These are phyloP conservation scores for Neurospora pannonica DNA, from an alignment of 495 filamentous ascomycete genomes.

Conservation along the genomic window DNA sequence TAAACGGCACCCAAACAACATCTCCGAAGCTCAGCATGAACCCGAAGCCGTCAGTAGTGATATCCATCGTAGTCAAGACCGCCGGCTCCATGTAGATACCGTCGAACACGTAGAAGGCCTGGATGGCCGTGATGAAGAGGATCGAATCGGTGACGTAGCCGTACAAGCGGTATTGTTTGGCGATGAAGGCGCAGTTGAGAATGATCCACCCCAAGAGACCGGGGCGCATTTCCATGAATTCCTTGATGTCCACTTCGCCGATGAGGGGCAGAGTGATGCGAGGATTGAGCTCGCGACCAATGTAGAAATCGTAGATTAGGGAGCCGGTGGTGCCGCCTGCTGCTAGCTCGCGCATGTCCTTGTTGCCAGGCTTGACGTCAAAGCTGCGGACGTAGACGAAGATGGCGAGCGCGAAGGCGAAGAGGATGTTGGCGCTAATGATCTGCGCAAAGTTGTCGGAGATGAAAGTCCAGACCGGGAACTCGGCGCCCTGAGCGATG, in stretches of 20 bases:
- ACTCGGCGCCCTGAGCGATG: conserved; percentile 64
- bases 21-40: conserved; percentile 97
- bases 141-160: conserved; percentile 85
- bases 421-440: conserved; percentile 70
- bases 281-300: conserved; percentile 93
- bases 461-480: conserved; percentile 85
- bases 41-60: conserved; percentile 90
- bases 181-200: conserved; percentile 74
- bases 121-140: conserved; percentile 66
- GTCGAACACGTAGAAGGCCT: conserved; percentile 80
- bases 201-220: conserved; percentile 87
- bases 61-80: conserved; percentile 91
- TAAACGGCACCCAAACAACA: conserved; percentile 86
- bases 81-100: conserved; percentile 82
- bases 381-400: conserved; percentile 79
- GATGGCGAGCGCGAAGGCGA: conserved; percentile 55
- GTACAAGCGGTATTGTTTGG: conserved; percentile 76
- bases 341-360: conserved; percentile 65
- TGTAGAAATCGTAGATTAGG: conserved; percentile 90
- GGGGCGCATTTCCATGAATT: conserved; percentile 81
- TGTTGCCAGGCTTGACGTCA: conserved; percentile 60
- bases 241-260: conserved; percentile 82
- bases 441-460: conserved; percentile 83
- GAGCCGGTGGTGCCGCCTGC: conserved; percentile 78
- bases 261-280: conserved; percentile 69